Evolutionary conservation across 495 filamentous ascomycete species (phyloP), one percentile per base, ranked within the genome.

Genomic region (Penicillium parvum): DNA sequence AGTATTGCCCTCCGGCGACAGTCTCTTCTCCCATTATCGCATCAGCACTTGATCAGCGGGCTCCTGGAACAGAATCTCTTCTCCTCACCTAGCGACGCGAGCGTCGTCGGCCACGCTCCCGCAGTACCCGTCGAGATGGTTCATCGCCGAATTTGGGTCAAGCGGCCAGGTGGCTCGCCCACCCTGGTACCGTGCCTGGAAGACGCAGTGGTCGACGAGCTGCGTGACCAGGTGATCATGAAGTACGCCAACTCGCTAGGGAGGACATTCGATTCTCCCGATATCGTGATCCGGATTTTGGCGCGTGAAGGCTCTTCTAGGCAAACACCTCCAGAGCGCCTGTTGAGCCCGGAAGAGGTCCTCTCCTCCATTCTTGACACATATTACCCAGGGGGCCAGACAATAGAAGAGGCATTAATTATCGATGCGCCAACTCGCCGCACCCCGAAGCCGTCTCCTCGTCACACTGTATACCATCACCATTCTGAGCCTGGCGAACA

Each of bases 191-290:
- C 85, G 32, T 85, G 94, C 49, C 73, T 79, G 45, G 85, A 91
- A 55, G 88, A 95, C 56, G 87, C 94, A 53, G 62, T 98, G 64
- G 92, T 97, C 14, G 92, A 98, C 57, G 94, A 96, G 68, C 83
- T 95, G 38, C 82, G 90, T 42, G 94, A 96, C 52, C 78, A 90
- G 76, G 90, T 97, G 18, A 69, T 98, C 50, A 79, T 78, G 50
- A 97, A 96, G 68, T 98, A 96, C 61, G 81, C 78, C 37, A 98
- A 98, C 64, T 91, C 90, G 7, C 69, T 98, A 20, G 94, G 91
- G 6, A 81, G 79, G 53, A 84, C 72, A 17, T 96, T 88, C 53
- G 92, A 98, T 68, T 73, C 92, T 11, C 94, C 92, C 15, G 92
- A 98, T 63, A 74, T 91, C 26, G 75, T 73, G 18, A 70, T 97